phyloP scores from a whole-genome alignment of 1,284 basidiomycete genomes.

The Kwoniella shivajii region DNA sequence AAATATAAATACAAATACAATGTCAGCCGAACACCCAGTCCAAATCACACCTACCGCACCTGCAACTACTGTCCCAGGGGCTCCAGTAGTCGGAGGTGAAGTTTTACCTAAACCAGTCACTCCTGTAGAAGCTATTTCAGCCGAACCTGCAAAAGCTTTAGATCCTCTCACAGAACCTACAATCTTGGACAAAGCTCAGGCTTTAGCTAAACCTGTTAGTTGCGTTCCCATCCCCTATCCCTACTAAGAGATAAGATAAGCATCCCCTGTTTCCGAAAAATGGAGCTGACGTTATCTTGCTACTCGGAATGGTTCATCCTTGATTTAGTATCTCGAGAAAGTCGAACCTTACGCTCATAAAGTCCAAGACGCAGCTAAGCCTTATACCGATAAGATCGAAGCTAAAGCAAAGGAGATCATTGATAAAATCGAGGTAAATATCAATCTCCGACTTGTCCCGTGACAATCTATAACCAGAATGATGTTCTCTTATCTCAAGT shows the following conservation, averaged over 20 bases:
- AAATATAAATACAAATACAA: too few relatives aligned
- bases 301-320: background rate
- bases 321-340: slow-evolving; percentile 31
- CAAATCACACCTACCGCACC: background rate
- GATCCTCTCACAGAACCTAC: slow-evolving; percentile 35
- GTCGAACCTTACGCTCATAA: slow-evolving; percentile 42
- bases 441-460: background rate
- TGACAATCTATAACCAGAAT: background rate
- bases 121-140: slow-evolving; percentile 29
- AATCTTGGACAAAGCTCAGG: slow-evolving; percentile 37
- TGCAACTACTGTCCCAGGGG: background rate
- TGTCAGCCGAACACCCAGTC: too few relatives aligned
- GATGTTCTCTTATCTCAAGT: background rate
- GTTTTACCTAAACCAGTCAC: slow-evolving; percentile 30
- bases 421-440: slow-evolving; percentile 44
- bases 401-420: slow-evolving; percentile 45
- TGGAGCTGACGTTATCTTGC: too few relatives aligned
- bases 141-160: slow-evolving; percentile 32
- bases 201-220: slow-evolving; percentile 44
- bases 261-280: too few relatives aligned
- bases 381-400: slow-evolving; percentile 46
- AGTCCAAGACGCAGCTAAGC: slow-evolving; percentile 32
- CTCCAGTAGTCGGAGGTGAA: background rate
- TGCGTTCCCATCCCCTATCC: too few relatives aligned
- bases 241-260: too few relatives aligned